phyloP scores from a whole-genome alignment of 306 rosid species.

The Trifolium subterraneum region DNA sequence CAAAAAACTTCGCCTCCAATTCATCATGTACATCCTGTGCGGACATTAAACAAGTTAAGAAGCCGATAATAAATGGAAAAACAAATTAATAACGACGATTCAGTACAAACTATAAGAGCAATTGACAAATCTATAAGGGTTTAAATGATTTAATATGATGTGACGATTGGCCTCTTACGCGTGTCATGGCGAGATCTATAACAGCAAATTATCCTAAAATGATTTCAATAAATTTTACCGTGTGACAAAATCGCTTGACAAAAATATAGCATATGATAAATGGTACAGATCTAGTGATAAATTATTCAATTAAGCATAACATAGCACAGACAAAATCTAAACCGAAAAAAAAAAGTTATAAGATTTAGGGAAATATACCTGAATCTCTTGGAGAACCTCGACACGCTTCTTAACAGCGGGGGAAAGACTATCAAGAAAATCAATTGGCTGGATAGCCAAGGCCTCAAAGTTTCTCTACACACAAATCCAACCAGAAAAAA shows the following conservation, averaged over 20 bases:
- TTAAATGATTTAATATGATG: too few species aligned
- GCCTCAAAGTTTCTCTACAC: constrained; percentile 62
- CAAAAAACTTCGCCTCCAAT: constrained; percentile 68
- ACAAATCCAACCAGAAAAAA: background rate
- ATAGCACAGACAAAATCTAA: background rate
- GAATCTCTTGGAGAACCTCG: constrained; percentile 70
- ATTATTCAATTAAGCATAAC: background rate
- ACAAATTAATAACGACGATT: background rate
- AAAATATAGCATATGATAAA: background rate
- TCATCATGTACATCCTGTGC: constrained; percentile 76
- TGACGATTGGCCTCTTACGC: background rate
- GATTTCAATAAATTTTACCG: background rate
- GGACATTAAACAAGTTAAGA: background rate
- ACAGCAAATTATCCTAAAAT: background rate
- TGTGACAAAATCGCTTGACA: background rate
- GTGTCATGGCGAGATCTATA: background rate
- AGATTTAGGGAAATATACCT: constrained; percentile 51
- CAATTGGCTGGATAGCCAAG: constrained; percentile 57
- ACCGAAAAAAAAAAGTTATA: background rate
- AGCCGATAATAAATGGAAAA: background rate
- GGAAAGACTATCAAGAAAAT: constrained; percentile 54
- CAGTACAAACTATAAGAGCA: background rate
- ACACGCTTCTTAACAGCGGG: constrained; percentile 68
- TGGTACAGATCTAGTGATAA: background rate
- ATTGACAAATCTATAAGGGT: background rate